These are phyloP conservation scores for Paramecium octaurelia DNA, from an alignment of 73 alveolate species.

Conservation along the genomic window DNA sequence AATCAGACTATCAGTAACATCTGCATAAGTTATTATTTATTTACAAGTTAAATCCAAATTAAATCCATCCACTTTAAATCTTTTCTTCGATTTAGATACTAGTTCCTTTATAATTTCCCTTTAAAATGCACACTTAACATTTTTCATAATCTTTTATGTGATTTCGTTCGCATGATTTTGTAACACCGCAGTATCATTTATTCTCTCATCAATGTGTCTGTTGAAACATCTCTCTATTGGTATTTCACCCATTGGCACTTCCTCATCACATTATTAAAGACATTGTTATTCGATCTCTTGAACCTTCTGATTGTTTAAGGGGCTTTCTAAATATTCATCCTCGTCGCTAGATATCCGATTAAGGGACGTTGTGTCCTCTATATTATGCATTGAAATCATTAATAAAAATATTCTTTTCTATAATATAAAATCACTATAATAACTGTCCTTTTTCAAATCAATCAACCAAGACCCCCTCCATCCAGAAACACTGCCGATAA, in stretches of 20 bases:
- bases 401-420: neutral
- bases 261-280: neutral
- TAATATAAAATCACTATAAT: neutral
- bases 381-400: neutral
- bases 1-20: conserved; percentile 76
- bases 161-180: neutral
- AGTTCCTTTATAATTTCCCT: conserved; percentile 16
- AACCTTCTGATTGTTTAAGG: neutral
- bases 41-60: conserved; percentile 81
- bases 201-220: neutral
- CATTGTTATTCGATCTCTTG: neutral
- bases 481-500: too few species aligned
- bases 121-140: neutral
- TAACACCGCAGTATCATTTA: neutral
- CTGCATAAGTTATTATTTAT: neutral
- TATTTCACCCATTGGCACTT: neutral
- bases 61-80: conserved; percentile 73
- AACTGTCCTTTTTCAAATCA: neutral
- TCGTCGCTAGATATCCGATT: neutral
- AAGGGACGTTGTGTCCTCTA: neutral
- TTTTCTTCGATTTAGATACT: conserved; percentile 65
- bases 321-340: neutral
- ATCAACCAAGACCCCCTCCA: neutral
- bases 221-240: neutral
- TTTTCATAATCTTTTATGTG: neutral